Conservation (phyloP, 2,329 filamentous ascomycete species). For the Claviceps lovelessii region DNA sequence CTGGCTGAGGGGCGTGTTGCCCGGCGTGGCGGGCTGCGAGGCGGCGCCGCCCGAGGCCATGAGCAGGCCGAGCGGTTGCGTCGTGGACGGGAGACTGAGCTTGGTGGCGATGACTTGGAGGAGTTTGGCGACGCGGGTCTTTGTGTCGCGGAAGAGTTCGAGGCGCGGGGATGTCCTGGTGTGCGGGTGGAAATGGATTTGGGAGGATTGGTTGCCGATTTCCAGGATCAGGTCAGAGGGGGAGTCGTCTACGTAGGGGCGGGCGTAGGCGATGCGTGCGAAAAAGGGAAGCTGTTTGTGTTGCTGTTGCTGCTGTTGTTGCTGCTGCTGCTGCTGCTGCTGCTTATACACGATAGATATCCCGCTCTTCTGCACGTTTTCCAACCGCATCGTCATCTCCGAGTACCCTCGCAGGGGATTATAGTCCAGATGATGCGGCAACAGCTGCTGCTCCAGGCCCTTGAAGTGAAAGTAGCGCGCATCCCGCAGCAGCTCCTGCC, state of each 20-base stretch:
- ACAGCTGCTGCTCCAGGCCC: constrained; percentile 74
- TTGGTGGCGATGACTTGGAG: constrained; percentile 73
- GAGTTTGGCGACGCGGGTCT: constrained; percentile 55
- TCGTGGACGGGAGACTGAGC: constrained; percentile 50
- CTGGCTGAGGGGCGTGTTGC: constrained; percentile 49
- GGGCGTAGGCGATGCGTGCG: constrained; percentile 59
- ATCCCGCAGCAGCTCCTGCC: constrained; percentile 64
- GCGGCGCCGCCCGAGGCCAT: constrained; percentile 50
- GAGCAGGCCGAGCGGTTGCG: constrained; percentile 48
- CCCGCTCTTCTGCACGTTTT: constrained; percentile 81
- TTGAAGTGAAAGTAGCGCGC: constrained; percentile 89
- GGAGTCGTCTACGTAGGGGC: constrained; percentile 70
- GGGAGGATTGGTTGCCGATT: constrained; percentile 53
- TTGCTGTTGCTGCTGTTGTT: neutral
- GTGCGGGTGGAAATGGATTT: constrained; percentile 31
- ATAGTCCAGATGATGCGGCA: constrained; percentile 60
- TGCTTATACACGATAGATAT: constrained; percentile 47
- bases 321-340: constrained; percentile 16
- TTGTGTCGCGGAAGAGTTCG: constrained; percentile 59
- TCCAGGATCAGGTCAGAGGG: constrained; percentile 66
- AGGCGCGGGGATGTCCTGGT: constrained; percentile 28
- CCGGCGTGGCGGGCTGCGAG: constrained; percentile 49
- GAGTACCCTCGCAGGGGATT: constrained; percentile 53
- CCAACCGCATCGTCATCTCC: constrained; percentile 67
- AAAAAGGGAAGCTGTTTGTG: constrained; percentile 3